Conservation (phyloP, 2,329 filamentous ascomycete genomes). For the Fusarium virguliforme region DNA sequence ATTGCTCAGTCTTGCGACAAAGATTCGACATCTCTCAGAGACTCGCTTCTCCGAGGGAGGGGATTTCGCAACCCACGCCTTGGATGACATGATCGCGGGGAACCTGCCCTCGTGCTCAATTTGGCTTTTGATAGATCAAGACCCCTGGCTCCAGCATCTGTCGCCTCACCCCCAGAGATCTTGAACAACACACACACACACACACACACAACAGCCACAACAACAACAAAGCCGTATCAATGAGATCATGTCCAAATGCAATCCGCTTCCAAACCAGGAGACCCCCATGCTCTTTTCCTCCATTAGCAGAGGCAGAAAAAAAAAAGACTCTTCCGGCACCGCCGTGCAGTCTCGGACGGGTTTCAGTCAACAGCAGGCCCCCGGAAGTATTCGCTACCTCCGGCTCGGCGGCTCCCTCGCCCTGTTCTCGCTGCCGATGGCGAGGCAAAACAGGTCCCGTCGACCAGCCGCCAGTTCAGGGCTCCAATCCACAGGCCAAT, state of each 20-base stretch:
- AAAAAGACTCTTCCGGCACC: slow-evolving; percentile 26
- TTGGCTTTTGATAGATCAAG: slow-evolving; percentile 34
- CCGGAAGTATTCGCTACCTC: slow-evolving; percentile 43
- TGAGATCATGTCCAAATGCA: slow-evolving; percentile 38
- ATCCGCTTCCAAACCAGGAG: slow-evolving; percentile 35
- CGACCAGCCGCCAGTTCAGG: slow-evolving; percentile 47
- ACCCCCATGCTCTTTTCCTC: slow-evolving; percentile 13
- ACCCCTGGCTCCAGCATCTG: slow-evolving; percentile 22
- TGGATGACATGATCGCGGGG: slow-evolving; percentile 50
- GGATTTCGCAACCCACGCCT: slow-evolving; percentile 43
- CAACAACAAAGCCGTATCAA: slow-evolving; percentile 23
- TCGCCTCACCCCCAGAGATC: slow-evolving; percentile 23
- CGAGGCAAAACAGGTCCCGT: slow-evolving; percentile 48
- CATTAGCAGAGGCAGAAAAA: slow-evolving; percentile 7
- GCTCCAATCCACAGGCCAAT: slow-evolving; percentile 55
- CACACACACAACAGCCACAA: not conserved
- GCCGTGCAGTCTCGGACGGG: slow-evolving; percentile 21
- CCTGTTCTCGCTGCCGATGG: slow-evolving; percentile 41
- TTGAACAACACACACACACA: slow-evolving; percentile 1
- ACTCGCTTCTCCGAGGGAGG: slow-evolving; percentile 16
- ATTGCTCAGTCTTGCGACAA: slow-evolving; percentile 37
- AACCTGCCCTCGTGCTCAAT: slow-evolving; percentile 43
- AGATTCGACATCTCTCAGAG: slow-evolving; percentile 17
- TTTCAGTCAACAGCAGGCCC: slow-evolving; percentile 17
- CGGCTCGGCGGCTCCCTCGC: slow-evolving; percentile 50